These are phyloP conservation scores for Linum trigynum DNA, from an alignment of 345 rosid species.

Conservation along the genomic window DNA sequence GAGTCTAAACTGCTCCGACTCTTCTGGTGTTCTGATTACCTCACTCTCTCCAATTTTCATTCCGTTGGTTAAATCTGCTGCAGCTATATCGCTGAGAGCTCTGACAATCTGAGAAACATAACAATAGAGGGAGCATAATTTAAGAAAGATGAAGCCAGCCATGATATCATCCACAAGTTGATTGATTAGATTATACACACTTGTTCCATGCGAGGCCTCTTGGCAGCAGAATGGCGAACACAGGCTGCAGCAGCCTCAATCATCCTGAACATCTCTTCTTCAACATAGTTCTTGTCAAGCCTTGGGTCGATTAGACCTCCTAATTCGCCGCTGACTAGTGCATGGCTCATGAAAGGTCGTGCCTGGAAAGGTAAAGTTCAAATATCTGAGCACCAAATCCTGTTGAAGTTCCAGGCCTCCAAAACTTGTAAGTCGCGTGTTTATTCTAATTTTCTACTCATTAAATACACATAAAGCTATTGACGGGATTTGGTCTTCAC, in stretches of 20 bases:
- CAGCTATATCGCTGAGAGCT: constrained; percentile 61
- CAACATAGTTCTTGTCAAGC: constrained; percentile 53
- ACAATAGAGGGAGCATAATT: not conserved
- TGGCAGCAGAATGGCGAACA: constrained; percentile 78
- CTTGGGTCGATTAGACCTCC: constrained; percentile 61
- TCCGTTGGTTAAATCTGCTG: constrained; percentile 70
- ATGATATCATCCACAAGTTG: not conserved
- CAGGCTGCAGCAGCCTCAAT: constrained; percentile 89
- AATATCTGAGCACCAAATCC: not conserved
- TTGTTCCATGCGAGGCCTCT: constrained; percentile 93
- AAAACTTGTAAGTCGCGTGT: too few species aligned
- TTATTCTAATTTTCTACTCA: too few species aligned
- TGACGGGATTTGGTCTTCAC: too few species aligned
- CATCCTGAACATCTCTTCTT: constrained; percentile 67
- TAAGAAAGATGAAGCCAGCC: constrained; percentile 2
- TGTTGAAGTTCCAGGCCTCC: too few species aligned
- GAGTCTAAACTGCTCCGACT: constrained; percentile 75
- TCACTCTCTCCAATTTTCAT: constrained; percentile 89
- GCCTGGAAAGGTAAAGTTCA: constrained; percentile 39
- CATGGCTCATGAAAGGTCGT: constrained; percentile 75
- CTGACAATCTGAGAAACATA: constrained; percentile 59
- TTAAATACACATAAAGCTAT: too few species aligned
- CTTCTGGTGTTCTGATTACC: constrained; percentile 61
- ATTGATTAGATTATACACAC: constrained; percentile 21
- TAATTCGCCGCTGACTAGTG: constrained; percentile 51